Evolutionary conservation across 495 filamentous ascomycete genomes (phyloP).

Genomic region (Xylaria grammica): DNA sequence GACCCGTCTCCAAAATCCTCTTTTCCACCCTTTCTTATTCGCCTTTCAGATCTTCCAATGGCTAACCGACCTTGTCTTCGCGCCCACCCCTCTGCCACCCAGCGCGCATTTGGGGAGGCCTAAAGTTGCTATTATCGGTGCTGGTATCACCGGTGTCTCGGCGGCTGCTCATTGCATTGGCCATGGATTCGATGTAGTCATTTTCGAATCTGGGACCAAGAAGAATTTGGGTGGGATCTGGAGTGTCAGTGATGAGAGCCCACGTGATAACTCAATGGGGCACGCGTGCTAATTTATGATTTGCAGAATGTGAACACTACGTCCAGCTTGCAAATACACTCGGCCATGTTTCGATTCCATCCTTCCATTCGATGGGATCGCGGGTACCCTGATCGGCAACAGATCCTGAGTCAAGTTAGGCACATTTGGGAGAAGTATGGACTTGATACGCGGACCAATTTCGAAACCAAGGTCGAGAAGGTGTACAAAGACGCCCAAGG

Average conservation of each 20-base stretch:
- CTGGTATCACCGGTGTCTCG: slow-evolving; percentile 81
- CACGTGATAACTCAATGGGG: not conserved
- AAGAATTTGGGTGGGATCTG: slow-evolving; percentile 80
- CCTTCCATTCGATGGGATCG: slow-evolving; percentile 74
- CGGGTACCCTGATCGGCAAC: slow-evolving; percentile 75
- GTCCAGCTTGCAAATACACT: slow-evolving; percentile 81
- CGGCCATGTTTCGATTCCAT: slow-evolving; percentile 87
- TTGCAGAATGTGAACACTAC: slow-evolving; percentile 79
- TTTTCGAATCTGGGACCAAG: slow-evolving; percentile 73
- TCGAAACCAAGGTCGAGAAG: slow-evolving; percentile 69
- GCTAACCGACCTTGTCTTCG: slow-evolving; percentile 67
- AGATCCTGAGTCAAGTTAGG: slow-evolving; percentile 73
- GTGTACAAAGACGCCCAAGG: slow-evolving; percentile 71
- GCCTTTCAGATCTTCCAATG: slow-evolving; percentile 72
- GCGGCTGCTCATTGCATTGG: slow-evolving; percentile 84
- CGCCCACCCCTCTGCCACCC: slow-evolving; percentile 70
- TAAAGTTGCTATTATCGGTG: slow-evolving; percentile 80
- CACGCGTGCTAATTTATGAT: not conserved
- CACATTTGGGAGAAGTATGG: slow-evolving; percentile 78
- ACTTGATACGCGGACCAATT: slow-evolving; percentile 71
- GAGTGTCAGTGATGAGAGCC: slow-evolving; percentile 61
- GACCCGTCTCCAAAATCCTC: slow-evolving; percentile 32
- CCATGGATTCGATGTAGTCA: slow-evolving; percentile 80
- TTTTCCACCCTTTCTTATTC: slow-evolving; percentile 58
- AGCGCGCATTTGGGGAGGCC: slow-evolving; percentile 59